Evolutionary conservation across 768 basidiomycete species (phyloP).

Genomic region (Nevesoporus exiguus): DNA sequence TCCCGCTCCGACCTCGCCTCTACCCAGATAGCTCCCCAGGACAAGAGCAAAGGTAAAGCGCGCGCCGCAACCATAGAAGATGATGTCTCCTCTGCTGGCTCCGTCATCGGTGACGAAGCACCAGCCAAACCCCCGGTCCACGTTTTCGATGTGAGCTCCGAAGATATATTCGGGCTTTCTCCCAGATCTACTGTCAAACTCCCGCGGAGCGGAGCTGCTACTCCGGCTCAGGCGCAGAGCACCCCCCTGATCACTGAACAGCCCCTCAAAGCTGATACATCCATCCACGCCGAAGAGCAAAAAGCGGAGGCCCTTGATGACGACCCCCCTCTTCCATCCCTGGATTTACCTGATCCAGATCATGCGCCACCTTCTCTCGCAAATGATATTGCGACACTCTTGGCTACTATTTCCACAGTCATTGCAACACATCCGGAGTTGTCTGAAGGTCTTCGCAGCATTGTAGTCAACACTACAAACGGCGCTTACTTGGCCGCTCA

Average conservation of each 20-base stretch:
- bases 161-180: conserved; percentile 25
- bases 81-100: conserved; percentile 40
- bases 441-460: conserved; percentile 61
- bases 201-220: conserved; percentile 21
- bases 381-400: conserved; percentile 59
- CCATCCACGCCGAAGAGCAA: conserved; percentile 9
- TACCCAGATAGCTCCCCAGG: conserved; percentile 15
- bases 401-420: conserved; percentile 53
- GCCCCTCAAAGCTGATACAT: conserved; percentile 13
- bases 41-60: conserved; percentile 51
- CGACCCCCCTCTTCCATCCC: conserved; percentile 51
- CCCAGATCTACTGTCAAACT: conserved; percentile 14
- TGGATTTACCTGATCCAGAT: conserved; percentile 33
- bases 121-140: conserved; percentile 61
- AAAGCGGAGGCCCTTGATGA: conserved; percentile 20
- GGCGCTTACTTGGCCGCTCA: conserved; percentile 71
- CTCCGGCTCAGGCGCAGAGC: conserved; percentile 36
- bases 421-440: conserved; percentile 69
- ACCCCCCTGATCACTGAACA: conserved; percentile 38
- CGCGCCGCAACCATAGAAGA: conserved; percentile 30
- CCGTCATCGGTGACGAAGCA: conserved; percentile 39
- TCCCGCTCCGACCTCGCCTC: conserved; percentile 26
- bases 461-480: conserved; percentile 56
- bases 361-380: conserved; percentile 46
- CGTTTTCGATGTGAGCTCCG: conserved; percentile 43